Evolutionary conservation across 106 monocot genomes (phyloP), one percentile per base, ranked within the genome.

Genomic region (Dioscorea dumetorum): DNA sequence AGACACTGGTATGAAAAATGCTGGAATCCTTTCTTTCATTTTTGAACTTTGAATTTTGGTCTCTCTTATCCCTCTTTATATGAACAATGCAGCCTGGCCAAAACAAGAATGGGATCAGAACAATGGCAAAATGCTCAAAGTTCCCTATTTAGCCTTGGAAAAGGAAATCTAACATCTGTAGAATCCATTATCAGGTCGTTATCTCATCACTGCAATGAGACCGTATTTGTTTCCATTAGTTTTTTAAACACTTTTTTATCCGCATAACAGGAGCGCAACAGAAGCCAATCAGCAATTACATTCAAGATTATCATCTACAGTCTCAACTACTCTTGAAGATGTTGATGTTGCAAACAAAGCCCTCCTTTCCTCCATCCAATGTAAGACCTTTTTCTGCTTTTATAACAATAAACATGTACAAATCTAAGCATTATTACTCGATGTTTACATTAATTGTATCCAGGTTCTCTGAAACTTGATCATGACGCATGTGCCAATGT

Each of bases 381-480:
- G 97, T 92, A 81, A 84, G 86, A 66, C 67, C 48, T 63, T 50
- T 24, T 28, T 65, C 24, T 35, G 20, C 33, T 23, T 17, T 56
- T 69, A 0, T 0, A n/a, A n/a, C n/a, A 4, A 7, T 3, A 34
- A 34, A 34, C 3, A 34, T n/a, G n/a, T n/a, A n/a, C n/a, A n/a
- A n/a, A n/a, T n/a, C n/a, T n/a, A n/a, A n/a, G n/a, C n/a, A n/a
- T n/a, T n/a, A n/a, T n/a, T n/a, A n/a, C n/a, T n/a, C n/a, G n/a
- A n/a, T n/a, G n/a, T n/a, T n/a, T n/a, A n/a, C n/a, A n/a, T n/a
- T n/a, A n/a, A 34, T 34, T 34, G 34, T 34, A 4, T 34, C 33
- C 80, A 97, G 97, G 78, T 70, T 82, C 84, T 17, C 73, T 99
- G 49, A 85, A 92, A 74, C 84, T 92, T 24, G 92, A 99, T 74